Conservation (phyloP, 345 rosid species). For the Rhodomyrtus tomentosa region DNA sequence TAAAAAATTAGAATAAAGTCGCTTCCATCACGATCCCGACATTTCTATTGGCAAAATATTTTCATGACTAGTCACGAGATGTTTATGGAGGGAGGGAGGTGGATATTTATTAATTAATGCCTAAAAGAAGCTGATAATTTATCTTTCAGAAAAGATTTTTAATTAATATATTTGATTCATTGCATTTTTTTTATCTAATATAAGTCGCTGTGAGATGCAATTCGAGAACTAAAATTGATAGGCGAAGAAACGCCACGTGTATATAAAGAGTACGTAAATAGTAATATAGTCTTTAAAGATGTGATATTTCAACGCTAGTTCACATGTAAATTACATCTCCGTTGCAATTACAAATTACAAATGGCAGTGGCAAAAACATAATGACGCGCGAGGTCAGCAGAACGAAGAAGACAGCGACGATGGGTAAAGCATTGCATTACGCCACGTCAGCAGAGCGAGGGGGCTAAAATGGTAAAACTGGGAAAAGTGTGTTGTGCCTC, state of each 20-base stretch:
- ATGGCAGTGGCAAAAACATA: not conserved
- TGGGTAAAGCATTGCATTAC: not conserved
- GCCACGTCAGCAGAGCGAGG: not conserved
- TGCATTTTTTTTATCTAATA: not conserved
- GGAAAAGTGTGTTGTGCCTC: not conserved
- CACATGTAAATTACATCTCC: not conserved
- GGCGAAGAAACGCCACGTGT: rapidly evolving
- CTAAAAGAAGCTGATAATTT: not conserved
- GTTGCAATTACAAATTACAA: not conserved
- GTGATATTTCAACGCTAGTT: not conserved
- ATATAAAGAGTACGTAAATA: too few species aligned
- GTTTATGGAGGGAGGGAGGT: not conserved
- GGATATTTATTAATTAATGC: not conserved
- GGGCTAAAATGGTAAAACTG: not conserved
- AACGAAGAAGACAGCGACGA: not conserved
- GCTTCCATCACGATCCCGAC: not conserved
- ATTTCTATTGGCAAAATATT: not conserved
- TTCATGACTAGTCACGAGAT: not conserved
- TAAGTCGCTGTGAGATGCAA: rapidly evolving
- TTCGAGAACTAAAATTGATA: rapidly evolving
- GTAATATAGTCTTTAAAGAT: too few species aligned
- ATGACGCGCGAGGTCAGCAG: not conserved
- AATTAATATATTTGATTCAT: not conserved
- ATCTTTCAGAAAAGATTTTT: not conserved
- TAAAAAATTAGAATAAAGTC: not conserved